These are phyloP conservation scores for Starmerella asiatica DNA, from an alignment of 805 yeast genomes.

Conservation along the genomic window DNA sequence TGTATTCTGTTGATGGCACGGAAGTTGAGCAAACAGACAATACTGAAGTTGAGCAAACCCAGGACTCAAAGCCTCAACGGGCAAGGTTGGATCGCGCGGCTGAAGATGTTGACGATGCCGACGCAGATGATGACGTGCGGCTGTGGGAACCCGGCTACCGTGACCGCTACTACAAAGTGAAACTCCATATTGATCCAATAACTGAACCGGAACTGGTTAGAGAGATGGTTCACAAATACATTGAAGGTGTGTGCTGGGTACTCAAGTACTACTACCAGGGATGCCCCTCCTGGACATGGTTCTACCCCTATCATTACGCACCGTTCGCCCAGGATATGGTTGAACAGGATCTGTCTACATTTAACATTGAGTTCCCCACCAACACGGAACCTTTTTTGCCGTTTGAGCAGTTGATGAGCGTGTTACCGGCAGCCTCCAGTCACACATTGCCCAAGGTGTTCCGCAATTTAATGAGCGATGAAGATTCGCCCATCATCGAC, in stretches of 20 bases:
- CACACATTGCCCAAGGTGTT: constrained; percentile 64
- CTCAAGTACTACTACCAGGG: constrained; percentile 89
- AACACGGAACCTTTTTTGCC: constrained; percentile 79
- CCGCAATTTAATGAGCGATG: constrained; percentile 79
- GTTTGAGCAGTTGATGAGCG: constrained; percentile 94
- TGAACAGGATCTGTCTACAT: constrained; percentile 30
- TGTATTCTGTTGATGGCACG: constrained; percentile 64
- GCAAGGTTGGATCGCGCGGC: background rate
- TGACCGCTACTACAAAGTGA: constrained; percentile 62
- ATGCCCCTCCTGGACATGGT: constrained; percentile 98
- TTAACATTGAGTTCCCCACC: constrained; percentile 43
- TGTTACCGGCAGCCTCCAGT: constrained; percentile 82
- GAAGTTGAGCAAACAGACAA: constrained; percentile 54
- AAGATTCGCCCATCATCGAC: constrained; percentile 74
- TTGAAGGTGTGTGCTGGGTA: constrained; percentile 97
- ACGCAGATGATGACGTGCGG: constrained; percentile 40
- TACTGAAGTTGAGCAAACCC: background rate
- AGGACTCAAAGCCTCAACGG: background rate
- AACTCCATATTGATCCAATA: constrained; percentile 44
- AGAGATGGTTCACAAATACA: constrained; percentile 55
- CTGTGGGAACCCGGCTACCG: constrained; percentile 81
- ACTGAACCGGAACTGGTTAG: constrained; percentile 41
- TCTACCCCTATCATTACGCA: constrained; percentile 91
- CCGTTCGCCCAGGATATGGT: constrained; percentile 88
- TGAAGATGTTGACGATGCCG: constrained; percentile 16